Base-by-base conservation (phyloP, 129 eudicot genomes). In the Deinandra increscens region DNA sequence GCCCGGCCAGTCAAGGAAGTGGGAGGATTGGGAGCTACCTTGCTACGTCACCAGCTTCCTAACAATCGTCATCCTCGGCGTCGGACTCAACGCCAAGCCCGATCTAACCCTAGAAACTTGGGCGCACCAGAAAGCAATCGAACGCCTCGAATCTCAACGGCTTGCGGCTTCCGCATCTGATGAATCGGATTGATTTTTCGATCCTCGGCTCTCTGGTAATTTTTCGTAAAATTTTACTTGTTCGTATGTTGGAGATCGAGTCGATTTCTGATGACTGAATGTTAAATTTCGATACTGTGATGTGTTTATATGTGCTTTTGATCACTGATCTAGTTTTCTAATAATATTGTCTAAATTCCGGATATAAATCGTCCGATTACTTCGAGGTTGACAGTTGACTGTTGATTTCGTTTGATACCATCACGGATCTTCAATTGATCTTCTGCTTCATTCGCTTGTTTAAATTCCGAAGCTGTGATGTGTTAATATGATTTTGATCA, bases 21-120 rank as follows among this genome's bases (percentile, higher is more conserved):
- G 97, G 97, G 97, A 91, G 18, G 97, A 91, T 48, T 91, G 92
- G 95, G 97, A 91, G 70, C 81, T 89, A 2, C 97, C 97, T 18
- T 87, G 88, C 74, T 90, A 84, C 74, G 29, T 86, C 69, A 84
- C 95, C 59, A 84, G 88, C 82, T 90, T 90, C 73, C 73, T 87
- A 66, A 82, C 94, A 4, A 80, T 90, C 82, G 95, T 90, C 75
- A 90, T 90, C 76, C 86, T 84, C 11, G 97, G 97, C n/a, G 94
- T 90, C 14, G 94, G 97, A 2, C 95, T 86, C 48, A 78, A 78
- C 65, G 91, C 94, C 39, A 86, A 84, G 82, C 94, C 95, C 65
- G 95, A 90, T 84, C 85, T 86, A 56, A 86, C 94, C 61, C 60
- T 89, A 43, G 96, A 89, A 78, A 87, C 95, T 12, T 85, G 97